Evolutionary conservation across 176 grass and related monocot species (phyloP).

Genomic region (Leersia perrieri): DNA sequence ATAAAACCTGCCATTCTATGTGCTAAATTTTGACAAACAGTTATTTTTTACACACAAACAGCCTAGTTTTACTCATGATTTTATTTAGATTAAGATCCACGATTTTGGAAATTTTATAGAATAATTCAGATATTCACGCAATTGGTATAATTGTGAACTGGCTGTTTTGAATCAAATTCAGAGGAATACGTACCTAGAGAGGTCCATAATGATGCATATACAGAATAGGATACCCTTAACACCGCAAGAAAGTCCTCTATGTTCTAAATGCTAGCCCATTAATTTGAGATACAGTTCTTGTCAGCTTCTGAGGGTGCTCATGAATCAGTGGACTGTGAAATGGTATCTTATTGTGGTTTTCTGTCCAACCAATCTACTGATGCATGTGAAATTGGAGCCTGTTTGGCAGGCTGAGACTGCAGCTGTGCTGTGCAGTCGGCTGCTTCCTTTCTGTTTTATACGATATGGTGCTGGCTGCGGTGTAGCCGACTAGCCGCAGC

Average conservation of each 20-base stretch:
- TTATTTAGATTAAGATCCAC: background rate
- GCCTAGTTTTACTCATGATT: background rate
- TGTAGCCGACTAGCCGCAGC: too few relatives aligned
- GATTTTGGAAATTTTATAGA: conserved; percentile 4
- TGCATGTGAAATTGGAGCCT: too few relatives aligned
- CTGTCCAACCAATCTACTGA: background rate
- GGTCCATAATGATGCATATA: background rate
- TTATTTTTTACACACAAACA: too few relatives aligned
- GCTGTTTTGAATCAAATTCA: background rate
- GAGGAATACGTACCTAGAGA: background rate
- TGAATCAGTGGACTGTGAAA: background rate
- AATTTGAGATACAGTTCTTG: background rate
- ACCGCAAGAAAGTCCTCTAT: background rate
- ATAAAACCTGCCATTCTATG: background rate
- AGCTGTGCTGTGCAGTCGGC: too few relatives aligned
- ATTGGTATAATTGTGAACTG: background rate
- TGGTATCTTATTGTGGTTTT: background rate
- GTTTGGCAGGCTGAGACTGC: too few relatives aligned
- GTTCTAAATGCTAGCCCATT: background rate
- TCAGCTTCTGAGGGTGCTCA: background rate
- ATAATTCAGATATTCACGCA: background rate
- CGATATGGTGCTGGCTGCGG: too few relatives aligned
- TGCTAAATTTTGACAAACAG: background rate
- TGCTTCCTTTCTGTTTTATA: too few relatives aligned
- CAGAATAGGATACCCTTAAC: background rate